phyloP scores from a whole-genome alignment of 192 early-diverging fungal genomes.

The Coemansia interrupta region DNA sequence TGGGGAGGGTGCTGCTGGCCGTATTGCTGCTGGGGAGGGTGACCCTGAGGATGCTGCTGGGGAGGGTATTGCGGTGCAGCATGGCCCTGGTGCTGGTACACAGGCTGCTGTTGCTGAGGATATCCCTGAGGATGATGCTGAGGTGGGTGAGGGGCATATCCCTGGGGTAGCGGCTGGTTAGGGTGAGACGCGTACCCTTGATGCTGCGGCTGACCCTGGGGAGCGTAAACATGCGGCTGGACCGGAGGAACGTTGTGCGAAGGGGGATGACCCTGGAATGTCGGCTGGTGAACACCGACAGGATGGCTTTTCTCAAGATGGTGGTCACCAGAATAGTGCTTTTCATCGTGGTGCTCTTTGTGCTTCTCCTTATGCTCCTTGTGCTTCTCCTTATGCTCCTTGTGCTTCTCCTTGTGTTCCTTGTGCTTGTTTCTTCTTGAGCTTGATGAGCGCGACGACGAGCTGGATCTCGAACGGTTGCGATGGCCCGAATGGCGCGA shows the following conservation, averaged over 20 bases:
- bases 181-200: neutral
- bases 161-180: neutral
- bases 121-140: constrained; percentile 2
- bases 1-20: neutral
- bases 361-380: neutral
- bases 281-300: neutral
- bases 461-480: constrained; percentile 3
- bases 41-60: neutral
- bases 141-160: neutral
- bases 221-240: constrained; percentile 2
- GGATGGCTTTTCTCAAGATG: constrained; percentile 1
- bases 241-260: neutral
- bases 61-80: neutral
- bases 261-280: neutral
- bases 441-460: neutral
- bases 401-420: constrained; percentile 1
- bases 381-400: neutral
- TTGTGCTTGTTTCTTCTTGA: neutral
- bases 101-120: constrained; percentile 3
- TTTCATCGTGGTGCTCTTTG: neutral
- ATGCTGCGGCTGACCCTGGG: constrained; percentile 2
- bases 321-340: neutral
- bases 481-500: constrained; percentile 6
- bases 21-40: neutral
- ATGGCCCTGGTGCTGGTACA: neutral